These are phyloP conservation scores for Mycotypha africana DNA, from an alignment of 371 early-diverging fungal genomes.

Conservation along the genomic window DNA sequence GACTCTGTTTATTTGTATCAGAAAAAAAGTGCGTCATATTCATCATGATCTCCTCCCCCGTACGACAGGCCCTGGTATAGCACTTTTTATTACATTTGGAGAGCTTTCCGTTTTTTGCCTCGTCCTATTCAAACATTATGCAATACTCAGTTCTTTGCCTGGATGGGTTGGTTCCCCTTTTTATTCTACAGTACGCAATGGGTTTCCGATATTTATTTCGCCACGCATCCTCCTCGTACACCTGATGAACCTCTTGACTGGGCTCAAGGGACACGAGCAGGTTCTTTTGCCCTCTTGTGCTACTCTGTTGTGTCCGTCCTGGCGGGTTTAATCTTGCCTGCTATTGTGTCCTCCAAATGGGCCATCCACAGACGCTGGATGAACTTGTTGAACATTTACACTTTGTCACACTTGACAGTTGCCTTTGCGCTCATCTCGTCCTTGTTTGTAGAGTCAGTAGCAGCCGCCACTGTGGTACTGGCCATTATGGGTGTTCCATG, in stretches of 20 bases:
- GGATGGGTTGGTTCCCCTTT: constrained; percentile 89
- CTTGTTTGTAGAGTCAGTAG: constrained; percentile 38
- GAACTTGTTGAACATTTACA: constrained; percentile 56
- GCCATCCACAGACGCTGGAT: no score
- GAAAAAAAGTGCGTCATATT: neutral
- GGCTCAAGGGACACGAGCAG: constrained; percentile 54
- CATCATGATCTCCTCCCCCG: neutral
- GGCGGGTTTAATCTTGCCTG: constrained; percentile 52
- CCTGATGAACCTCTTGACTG: constrained; percentile 20
- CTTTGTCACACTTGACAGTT: constrained; percentile 48
- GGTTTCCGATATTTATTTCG: constrained; percentile 51
- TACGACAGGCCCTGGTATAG: constrained; percentile 43
- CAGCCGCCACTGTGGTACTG: constrained; percentile 51
- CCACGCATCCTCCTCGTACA: constrained; percentile 16
- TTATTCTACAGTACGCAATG: constrained; percentile 56
- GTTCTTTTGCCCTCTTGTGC: constrained; percentile 63
- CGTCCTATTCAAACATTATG: constrained; percentile 61
- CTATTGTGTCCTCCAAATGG: constrained; percentile 29
- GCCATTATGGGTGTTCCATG: constrained; percentile 65
- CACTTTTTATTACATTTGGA: constrained; percentile 52
- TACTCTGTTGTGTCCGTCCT: constrained; percentile 59
- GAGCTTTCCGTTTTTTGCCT: constrained; percentile 57
- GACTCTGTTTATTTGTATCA: neutral
- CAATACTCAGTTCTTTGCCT: constrained; percentile 78
- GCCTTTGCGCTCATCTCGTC: constrained; percentile 52